Base-by-base conservation (phyloP, 257 asterid genomes). In the Anisodus tanguticus region DNA sequence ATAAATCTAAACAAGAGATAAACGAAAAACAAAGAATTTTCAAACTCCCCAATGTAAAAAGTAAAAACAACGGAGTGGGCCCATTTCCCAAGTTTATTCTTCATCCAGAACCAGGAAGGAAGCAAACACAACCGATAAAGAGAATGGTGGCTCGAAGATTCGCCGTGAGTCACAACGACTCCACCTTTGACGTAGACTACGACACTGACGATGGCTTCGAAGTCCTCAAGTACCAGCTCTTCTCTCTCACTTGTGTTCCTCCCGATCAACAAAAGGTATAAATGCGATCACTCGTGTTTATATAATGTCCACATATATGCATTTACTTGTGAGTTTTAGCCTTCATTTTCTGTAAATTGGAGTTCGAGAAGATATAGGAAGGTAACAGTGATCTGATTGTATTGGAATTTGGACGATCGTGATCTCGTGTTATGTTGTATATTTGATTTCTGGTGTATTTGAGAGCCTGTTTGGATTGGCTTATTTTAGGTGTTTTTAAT, bases 191-290 rank as follows among this genome's bases (percentile, higher is more conserved):
- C 83, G 85, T 95, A 85, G 97, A 95, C 70, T 95, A 92, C 91
- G 97, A 95, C 86, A 91, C 94, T 71, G 94, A 93, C 35, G 93
- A 95, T 88, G 99, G 99, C 91, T 89, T 94, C 85, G 94, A 95
- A 89, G 98, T 94, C 59, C 90, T 95, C 87, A 87, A 95, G 71
- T 92, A 91, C 90, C 98, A 95, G 94, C 92, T 95, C 37, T 95
- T 93, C 92, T 95, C 98, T 63, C 92, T 95, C 82, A 94, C 99
- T 59, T 93, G 93, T 22, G 83, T 95, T 67, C 97, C 96, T 85
- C 99, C 99, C 17, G 98, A 93, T 85, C 94, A 92, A 57, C 99
- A 95, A 84, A 93, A 94, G 97, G 98, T 94, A 64, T 13, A 35
- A 4, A 6, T 74, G 19, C 12, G 43, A 13, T 13, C 19, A 74